These are phyloP conservation scores for Ganoderma meredithae DNA, from an alignment of 1,284 basidiomycete species.

Conservation along the genomic window DNA sequence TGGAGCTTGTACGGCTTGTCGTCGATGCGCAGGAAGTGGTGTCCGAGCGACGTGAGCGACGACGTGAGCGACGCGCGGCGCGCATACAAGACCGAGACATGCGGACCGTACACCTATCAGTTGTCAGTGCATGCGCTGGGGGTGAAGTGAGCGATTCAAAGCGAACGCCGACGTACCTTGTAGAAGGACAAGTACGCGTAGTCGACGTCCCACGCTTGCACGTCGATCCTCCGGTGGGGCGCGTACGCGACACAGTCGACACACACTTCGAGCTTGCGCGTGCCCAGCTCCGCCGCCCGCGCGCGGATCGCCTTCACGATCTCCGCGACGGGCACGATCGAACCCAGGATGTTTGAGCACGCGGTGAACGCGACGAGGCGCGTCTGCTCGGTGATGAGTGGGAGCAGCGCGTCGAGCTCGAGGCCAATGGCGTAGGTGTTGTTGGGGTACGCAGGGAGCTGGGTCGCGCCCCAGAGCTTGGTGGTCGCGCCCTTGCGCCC, in stretches of 20 bases:
- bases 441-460: conserved; percentile 48
- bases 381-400: conserved; percentile 69
- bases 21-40: conserved; percentile 73
- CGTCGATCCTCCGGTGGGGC: conserved; percentile 75
- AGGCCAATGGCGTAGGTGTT: conserved; percentile 75
- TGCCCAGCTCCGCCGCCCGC: conserved; percentile 62
- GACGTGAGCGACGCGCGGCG: conserved; percentile 51
- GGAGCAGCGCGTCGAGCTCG: conserved; percentile 63
- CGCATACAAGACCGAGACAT: conserved; percentile 73
- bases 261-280: conserved; percentile 66
- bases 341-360: conserved; percentile 81
- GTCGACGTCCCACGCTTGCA: conserved; percentile 79
- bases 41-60: conserved; percentile 65
- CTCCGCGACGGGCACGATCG: conserved; percentile 67
- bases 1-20: conserved; percentile 68
- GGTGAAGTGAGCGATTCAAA: not conserved
- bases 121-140: not conserved
- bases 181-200: conserved; percentile 78
- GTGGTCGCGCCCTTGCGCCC: conserved; percentile 59
- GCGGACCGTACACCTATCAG: conserved; percentile 75
- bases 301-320: conserved; percentile 51
- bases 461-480: conserved; percentile 66
- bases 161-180: conserved; percentile 58
- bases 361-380: conserved; percentile 79
- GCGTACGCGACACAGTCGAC: conserved; percentile 85